Conservation (phyloP, 805 yeast species). For the Yamadazyma akitaensis region DNA sequence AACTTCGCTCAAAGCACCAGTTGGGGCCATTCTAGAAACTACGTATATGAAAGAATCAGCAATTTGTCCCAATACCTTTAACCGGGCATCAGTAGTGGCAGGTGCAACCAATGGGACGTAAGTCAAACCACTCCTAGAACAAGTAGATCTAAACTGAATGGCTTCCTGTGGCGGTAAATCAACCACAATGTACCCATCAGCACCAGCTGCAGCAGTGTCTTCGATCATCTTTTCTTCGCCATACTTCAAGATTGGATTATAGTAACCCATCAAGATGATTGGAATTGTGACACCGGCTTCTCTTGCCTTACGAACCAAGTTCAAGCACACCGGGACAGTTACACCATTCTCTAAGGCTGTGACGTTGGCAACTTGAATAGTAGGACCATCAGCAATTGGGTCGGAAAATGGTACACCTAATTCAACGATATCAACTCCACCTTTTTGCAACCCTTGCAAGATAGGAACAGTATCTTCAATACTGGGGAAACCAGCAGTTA, state of each 20-base stretch:
- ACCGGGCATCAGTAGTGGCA: constrained; percentile 87
- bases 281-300: constrained; percentile 83
- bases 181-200: constrained; percentile 89
- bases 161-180: constrained; percentile 99
- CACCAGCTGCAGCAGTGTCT: constrained; percentile 86
- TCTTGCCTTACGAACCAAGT: constrained; percentile 73
- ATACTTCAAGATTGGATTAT: constrained; percentile 85
- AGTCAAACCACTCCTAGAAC: constrained; percentile 66
- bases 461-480: constrained; percentile 85
- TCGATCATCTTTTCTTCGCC: constrained; percentile 82
- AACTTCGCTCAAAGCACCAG: constrained; percentile 79
- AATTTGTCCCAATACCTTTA: constrained; percentile 70
- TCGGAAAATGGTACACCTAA: constrained; percentile 96
- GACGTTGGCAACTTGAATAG: constrained; percentile 85
- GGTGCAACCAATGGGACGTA: constrained; percentile 96
- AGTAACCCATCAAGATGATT: constrained; percentile 93
- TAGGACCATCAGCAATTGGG: constrained; percentile 98
- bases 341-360: constrained; percentile 82
- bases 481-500: constrained; percentile 93
- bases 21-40: constrained; percentile 96
- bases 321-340: constrained; percentile 65
- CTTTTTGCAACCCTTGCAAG: constrained; percentile 83
- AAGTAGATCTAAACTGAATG: constrained; percentile 70
- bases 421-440: constrained; percentile 95
- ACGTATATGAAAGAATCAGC: constrained; percentile 97